Evolutionary conservation across 2,329 filamentous ascomycete genomes (phyloP), one percentile per base, ranked within the genome.

Genomic region (Epicoccum sorghinum): DNA sequence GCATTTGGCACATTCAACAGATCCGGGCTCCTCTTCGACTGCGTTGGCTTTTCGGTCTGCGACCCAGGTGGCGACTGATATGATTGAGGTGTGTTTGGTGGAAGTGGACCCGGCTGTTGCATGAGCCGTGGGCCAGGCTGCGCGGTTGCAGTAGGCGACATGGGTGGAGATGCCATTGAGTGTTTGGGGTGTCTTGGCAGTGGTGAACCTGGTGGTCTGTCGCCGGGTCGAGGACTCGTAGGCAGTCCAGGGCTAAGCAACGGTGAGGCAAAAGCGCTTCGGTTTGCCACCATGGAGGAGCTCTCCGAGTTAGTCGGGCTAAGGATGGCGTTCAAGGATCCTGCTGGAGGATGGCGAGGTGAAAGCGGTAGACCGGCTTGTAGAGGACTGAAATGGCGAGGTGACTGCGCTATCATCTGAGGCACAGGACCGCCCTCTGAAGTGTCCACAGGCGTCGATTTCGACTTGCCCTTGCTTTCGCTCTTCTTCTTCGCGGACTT

Each of bases 91-190:
- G 89, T 88, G 54, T 87, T 87, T 22, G 87, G 86, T 14, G 89
- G 88, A 30, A 92, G 76, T 3, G 89, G 89, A 40, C 90, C 88
- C 2, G 89, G 84, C 62, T 90, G 86, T 62, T 89, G 86, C 29
- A 89, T 87, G 42, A 88, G 84, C 63, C 90, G 86, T 5, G 91
- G 89, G 5, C 89, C 90, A 27, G 90, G 78, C 38, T 63, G 66
- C 40, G 87, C 86, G 43, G 84, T 72, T 4, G 76, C 79, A 22
- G 74, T 73, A 10, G 89, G 86, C 29, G 91, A 91, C 66, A 90
- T 78, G 13, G 89, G 86, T 48, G 90, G 86, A 12, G 89, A 87
- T 55, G 79, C 79, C 8, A 87, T 69, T 1, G 82, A 77, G 48
- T 83, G 80, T 63, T 82, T 80, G 35, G 81, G 79, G 66, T 82